Percentiles rank a stretch among this genome's conserved stretches.
Evolutionary conservation across 345 rosid genomes (phyloP).

Genomic region (Pistacia atlantica): DNA sequence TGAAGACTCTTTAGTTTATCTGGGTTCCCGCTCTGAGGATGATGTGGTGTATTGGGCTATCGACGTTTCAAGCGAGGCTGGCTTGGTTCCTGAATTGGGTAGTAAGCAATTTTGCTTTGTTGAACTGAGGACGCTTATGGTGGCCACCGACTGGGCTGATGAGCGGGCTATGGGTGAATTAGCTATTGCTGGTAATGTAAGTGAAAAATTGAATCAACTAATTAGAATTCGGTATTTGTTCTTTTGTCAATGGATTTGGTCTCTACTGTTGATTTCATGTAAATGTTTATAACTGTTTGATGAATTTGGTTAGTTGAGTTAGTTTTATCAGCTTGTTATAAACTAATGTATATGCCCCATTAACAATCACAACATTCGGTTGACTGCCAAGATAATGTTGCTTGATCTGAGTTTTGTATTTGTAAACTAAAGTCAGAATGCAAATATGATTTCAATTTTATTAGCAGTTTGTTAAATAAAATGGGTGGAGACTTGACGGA

Average conservation of each 20-base stretch:
- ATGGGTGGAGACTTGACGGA: background rate
- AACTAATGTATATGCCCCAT: background rate
- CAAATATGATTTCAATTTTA: background rate
- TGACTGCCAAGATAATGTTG: background rate
- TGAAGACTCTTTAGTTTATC: constrained; percentile 63
- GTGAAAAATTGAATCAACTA: constrained; percentile 22
- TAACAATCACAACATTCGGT: background rate
- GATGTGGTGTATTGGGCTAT: constrained; percentile 82
- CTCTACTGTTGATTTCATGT: background rate
- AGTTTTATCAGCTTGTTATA: background rate
- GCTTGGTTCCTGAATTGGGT: constrained; percentile 47
- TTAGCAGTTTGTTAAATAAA: background rate
- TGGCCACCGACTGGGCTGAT: constrained; percentile 93
- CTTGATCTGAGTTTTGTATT: background rate
- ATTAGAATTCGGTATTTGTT: background rate
- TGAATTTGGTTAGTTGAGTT: background rate
- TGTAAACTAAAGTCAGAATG: constrained; percentile 2
- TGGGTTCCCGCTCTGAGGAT: constrained; percentile 67
- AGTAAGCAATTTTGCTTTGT: constrained; percentile 60
- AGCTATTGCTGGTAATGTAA: constrained; percentile 95
- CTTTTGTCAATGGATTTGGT: background rate
- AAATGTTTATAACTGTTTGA: background rate
- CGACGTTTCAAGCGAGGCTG: constrained; percentile 52
- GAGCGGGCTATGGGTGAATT: constrained; percentile 73
- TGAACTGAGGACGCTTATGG: constrained; percentile 90